phyloP scores from a whole-genome alignment of 2,329 filamentous ascomycete genomes.

The Cladobotryum protrusum region DNA sequence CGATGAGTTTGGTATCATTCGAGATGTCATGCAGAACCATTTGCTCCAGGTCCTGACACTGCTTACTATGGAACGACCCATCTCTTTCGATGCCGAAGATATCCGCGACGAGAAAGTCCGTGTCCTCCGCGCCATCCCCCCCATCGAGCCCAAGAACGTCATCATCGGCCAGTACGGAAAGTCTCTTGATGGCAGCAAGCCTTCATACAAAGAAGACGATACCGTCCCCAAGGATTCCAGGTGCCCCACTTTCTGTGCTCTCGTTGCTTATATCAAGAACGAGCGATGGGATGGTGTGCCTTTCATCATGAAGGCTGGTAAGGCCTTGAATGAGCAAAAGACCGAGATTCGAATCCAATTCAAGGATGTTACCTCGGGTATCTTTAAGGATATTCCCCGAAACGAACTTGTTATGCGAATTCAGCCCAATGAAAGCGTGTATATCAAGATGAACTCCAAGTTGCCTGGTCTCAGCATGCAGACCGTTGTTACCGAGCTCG shows the following conservation, averaged over 20 bases:
- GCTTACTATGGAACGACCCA: constrained; percentile 94
- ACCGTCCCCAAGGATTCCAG: constrained; percentile 95
- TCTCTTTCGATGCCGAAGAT: constrained; percentile 96
- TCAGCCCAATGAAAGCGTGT: constrained; percentile 98
- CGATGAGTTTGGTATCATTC: constrained; percentile 98
- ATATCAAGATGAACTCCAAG: constrained; percentile 99
- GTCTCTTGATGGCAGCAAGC: constrained; percentile 93
- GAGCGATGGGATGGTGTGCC: constrained; percentile 98
- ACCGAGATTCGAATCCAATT: constrained; percentile 99
- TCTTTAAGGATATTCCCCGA: constrained; percentile 98
- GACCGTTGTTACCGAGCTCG: constrained; percentile 96
- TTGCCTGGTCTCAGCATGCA: constrained; percentile 98
- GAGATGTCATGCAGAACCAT: constrained; percentile 99
- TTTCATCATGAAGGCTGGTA: constrained; percentile 98
- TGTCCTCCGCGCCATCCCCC: constrained; percentile 85
- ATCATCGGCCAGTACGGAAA: constrained; percentile 98
- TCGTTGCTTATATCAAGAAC: constrained; percentile 98
- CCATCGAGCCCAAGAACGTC: constrained; percentile 98
- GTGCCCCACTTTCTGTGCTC: constrained; percentile 95
- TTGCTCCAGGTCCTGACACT: constrained; percentile 93
- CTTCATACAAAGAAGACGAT: constrained; percentile 96
- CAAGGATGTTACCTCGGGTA: constrained; percentile 98
- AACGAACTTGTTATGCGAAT: constrained; percentile 99
- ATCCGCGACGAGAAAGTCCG: constrained; percentile 98
- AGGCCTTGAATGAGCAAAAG: constrained; percentile 98